These are phyloP conservation scores for Fusarium piperis DNA, from an alignment of 2,329 filamentous ascomycete genomes.

Conservation along the genomic window DNA sequence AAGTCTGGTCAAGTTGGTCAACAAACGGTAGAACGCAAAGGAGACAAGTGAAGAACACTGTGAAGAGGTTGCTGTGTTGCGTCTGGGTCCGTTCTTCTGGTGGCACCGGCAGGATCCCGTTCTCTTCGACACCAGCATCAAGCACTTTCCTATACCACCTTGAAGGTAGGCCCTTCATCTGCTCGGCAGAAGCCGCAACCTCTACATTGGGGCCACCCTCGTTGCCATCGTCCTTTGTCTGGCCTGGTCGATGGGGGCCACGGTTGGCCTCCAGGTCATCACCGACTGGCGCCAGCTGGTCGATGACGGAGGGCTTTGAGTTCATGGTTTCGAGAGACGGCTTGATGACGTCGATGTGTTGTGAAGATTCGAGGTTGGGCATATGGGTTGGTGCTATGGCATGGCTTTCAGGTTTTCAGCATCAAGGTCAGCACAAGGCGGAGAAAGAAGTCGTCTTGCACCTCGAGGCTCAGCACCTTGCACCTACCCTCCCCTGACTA, in stretches of 20 bases:
- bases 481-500: background rate
- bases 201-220: constrained; percentile 22
- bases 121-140: constrained; percentile 60
- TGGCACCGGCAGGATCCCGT: constrained; percentile 66
- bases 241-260: background rate
- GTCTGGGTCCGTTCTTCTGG: constrained; percentile 62
- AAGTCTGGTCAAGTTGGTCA: background rate
- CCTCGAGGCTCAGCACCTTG: background rate
- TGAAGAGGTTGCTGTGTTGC: constrained; percentile 66
- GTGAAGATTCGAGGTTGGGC: background rate
- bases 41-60: constrained; percentile 68
- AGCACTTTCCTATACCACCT: constrained; percentile 56
- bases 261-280: constrained; percentile 24
- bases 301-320: background rate
- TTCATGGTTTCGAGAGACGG: background rate
- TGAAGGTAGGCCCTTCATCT: constrained; percentile 42
- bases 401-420: background rate
- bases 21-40: constrained; percentile 67
- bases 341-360: background rate
- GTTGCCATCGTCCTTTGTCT: background rate
- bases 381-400: background rate
- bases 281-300: background rate
- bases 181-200: constrained; percentile 45
- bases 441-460: background rate
- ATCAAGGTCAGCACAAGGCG: background rate